Evolutionary conservation across 2,329 filamentous ascomycete species (phyloP).

Genomic region (Colletotrichum aenigma): DNA sequence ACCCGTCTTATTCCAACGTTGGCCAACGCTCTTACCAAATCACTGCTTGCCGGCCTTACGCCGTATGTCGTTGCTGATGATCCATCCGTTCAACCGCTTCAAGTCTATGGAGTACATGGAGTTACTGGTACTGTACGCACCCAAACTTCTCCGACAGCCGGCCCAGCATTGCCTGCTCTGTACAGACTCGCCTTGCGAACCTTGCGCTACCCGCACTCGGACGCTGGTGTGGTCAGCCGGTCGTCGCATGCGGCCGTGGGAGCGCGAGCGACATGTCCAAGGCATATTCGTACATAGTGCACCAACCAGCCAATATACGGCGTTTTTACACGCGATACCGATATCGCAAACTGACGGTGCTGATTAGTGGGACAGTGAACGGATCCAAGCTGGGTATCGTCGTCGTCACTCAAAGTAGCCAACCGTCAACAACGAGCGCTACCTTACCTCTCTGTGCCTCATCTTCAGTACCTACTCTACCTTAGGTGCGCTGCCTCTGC

Average conservation of each 20-base stretch:
- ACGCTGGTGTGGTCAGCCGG: slow-evolving; percentile 3
- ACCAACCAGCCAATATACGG: not conserved
- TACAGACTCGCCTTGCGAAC: not conserved
- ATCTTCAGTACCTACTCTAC: not conserved
- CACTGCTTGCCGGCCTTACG: not conserved
- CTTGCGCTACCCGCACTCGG: slow-evolving; percentile 13
- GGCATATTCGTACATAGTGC: not conserved
- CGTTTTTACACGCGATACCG: not conserved
- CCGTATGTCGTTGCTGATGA: not conserved
- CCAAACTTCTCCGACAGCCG: not conserved
- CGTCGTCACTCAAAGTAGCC: not conserved
- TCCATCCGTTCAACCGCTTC: not conserved
- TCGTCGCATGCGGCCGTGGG: slow-evolving; percentile 15
- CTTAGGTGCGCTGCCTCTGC: not conserved
- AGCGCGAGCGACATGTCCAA: not conserved
- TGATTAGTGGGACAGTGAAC: not conserved
- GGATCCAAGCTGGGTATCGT: slow-evolving; percentile 1
- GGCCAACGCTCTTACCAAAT: not conserved
- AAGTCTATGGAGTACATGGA: not conserved
- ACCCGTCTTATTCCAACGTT: not conserved
- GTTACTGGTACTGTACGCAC: not conserved
- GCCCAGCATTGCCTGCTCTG: not conserved
- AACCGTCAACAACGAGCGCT: not conserved
- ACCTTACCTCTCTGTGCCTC: not conserved
- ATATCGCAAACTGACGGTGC: not conserved